Percentiles rank a stretch among this genome's conserved stretches.
Evolutionary conservation across 805 yeast species (phyloP).

Genomic region (Kodamaea lidongshanica): DNA sequence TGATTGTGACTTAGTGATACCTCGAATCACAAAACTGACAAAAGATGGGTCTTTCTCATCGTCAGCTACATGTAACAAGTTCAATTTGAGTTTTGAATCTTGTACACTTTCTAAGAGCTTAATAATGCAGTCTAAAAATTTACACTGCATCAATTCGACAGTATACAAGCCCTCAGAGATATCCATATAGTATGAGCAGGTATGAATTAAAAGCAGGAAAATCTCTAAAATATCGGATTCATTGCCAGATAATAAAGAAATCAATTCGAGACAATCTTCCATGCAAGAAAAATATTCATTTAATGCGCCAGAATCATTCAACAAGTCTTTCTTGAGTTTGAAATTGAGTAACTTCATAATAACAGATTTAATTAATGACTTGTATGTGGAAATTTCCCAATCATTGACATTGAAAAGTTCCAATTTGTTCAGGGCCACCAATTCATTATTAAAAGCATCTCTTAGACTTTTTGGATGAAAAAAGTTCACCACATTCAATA

Average conservation of each 20-base stretch:
- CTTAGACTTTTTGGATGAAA: slow-evolving; percentile 39
- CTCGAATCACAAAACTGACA: slow-evolving; percentile 44
- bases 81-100: slow-evolving; percentile 20
- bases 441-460: slow-evolving; percentile 49
- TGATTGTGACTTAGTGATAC: slow-evolving; percentile 41
- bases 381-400: slow-evolving; percentile 57
- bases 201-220: slow-evolving; percentile 36
- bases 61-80: slow-evolving; percentile 26
- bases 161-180: slow-evolving; percentile 10
- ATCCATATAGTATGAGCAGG: slow-evolving; percentile 21
- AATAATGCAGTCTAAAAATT: slow-evolving; percentile 23
- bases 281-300: slow-evolving; percentile 24
- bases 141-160: slow-evolving; percentile 25
- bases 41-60: slow-evolving; percentile 25
- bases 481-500: slow-evolving; percentile 46
- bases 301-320: slow-evolving; percentile 14
- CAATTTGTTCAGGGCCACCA: slow-evolving; percentile 46
- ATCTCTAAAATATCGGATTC: slow-evolving; percentile 47
- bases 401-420: slow-evolving; percentile 35
- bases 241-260: slow-evolving; percentile 42
- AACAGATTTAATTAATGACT: slow-evolving; percentile 45
- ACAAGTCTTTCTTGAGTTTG: slow-evolving; percentile 13
- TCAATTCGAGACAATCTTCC: slow-evolving; percentile 39
- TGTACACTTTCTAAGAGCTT: slow-evolving; percentile 27
- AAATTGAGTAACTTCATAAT: slow-evolving; percentile 42